A percentile compares a stretch with the other conserved stretches of the same genome.
Conservation (phyloP, 345 rosid species). For the Eucalyptus regnans region DNA sequence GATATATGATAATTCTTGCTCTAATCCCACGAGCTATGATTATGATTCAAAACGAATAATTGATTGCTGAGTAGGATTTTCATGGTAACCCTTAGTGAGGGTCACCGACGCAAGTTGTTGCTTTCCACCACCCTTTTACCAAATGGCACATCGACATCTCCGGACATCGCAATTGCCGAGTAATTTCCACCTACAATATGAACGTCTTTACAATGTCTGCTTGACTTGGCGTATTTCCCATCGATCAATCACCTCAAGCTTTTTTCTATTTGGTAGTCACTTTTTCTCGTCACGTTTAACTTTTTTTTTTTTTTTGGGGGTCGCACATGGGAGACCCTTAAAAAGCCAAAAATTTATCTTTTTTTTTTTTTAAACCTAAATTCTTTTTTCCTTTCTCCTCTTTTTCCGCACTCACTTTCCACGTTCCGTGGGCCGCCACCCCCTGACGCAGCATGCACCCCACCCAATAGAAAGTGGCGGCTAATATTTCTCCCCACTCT, state of each 20-base stretch:
- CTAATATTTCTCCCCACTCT: background rate
- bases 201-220: background rate
- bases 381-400: background rate
- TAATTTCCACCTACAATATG: background rate
- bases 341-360: background rate
- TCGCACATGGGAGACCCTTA: background rate
- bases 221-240: background rate
- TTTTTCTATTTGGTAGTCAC: background rate
- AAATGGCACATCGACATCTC: background rate
- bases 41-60: background rate
- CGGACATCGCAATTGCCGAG: too few species aligned
- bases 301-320: background rate
- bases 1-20: background rate
- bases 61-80: background rate
- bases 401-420: background rate
- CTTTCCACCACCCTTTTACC: background rate
- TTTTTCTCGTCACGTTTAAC: background rate
- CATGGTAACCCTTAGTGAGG: background rate
- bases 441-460: background rate
- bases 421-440: background rate
- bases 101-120: background rate
- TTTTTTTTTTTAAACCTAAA: background rate
- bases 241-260: background rate
- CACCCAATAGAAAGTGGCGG: background rate
- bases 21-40: background rate